Evolutionary conservation across 2,329 filamentous ascomycete genomes (phyloP).

Genomic region (Helicocarpus griseus): DNA sequence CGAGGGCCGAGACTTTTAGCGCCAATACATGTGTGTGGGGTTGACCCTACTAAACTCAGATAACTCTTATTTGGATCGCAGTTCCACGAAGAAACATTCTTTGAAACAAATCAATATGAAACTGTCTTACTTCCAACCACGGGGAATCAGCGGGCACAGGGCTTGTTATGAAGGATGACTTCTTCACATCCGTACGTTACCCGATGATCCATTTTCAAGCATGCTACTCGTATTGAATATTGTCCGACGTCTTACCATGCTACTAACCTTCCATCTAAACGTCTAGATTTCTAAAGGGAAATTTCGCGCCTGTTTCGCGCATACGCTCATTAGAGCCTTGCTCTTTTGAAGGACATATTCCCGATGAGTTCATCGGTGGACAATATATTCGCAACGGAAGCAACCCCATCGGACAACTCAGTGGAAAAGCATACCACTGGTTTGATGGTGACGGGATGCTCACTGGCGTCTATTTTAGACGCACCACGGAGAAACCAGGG

Average conservation of each 20-base stretch:
- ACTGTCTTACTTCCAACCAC: too few species aligned
- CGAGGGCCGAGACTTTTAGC: not conserved
- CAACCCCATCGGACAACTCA: constrained; percentile 55
- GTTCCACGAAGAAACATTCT: too few species aligned
- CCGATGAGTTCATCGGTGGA: constrained; percentile 55
- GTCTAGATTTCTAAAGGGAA: constrained; percentile 55
- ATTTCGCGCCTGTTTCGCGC: constrained; percentile 57
- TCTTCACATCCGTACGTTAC: too few species aligned
- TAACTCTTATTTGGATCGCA: too few species aligned
- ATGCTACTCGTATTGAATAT: not conserved
- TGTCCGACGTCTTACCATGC: too few species aligned
- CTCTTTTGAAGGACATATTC: constrained; percentile 48
- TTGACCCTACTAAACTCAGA: not conserved
- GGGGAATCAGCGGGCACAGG: too few species aligned
- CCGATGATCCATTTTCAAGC: too few species aligned
- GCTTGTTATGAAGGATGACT: too few species aligned
- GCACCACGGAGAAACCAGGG: constrained; percentile 20
- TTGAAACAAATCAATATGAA: too few species aligned
- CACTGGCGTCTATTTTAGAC: constrained; percentile 53
- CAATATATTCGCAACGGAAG: constrained; percentile 65
- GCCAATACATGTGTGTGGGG: not conserved
- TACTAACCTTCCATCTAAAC: too few species aligned
- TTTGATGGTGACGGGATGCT: constrained; percentile 71
- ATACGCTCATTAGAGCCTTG: constrained; percentile 50
- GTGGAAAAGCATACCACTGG: constrained; percentile 58